These are phyloP conservation scores for Arthrobotrys sphaeroides DNA, from an alignment of 2,329 filamentous ascomycete species.

Conservation along the genomic window DNA sequence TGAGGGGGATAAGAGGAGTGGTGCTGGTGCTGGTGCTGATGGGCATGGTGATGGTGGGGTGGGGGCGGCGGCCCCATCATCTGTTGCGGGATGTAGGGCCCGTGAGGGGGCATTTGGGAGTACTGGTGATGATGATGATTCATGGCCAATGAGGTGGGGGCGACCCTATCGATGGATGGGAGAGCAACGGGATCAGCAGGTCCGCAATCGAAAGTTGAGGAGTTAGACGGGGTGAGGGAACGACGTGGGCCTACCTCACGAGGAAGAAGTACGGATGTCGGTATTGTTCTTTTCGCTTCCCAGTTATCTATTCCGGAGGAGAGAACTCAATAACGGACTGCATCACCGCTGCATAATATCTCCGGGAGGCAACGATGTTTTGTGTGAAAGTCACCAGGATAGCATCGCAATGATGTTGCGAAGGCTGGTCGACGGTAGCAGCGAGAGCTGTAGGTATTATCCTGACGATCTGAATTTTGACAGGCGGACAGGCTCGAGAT, in stretches of 20 bases:
- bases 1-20: conserved; percentile 25
- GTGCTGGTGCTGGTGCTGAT: conserved; percentile 25
- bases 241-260: conserved; percentile 13
- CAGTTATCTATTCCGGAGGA: conserved; percentile 27
- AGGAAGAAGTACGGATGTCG: neutral
- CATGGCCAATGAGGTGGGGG: conserved; percentile 3
- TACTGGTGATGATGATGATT: conserved; percentile 42
- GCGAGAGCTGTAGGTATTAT: neutral
- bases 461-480: neutral
- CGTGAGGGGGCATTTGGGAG: conserved; percentile 38
- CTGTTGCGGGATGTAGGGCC: conserved; percentile 35
- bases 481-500: neutral
- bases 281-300: conserved; percentile 14
- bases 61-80: conserved; percentile 36
- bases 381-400: neutral
- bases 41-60: neutral
- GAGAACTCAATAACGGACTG: neutral
- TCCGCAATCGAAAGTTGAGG: neutral
- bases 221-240: neutral
- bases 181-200: neutral
- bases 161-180: neutral
- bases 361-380: neutral
- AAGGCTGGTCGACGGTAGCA: neutral
- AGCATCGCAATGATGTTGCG: neutral
- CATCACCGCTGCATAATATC: conserved; percentile 35